Percentiles rank a stretch among this genome's conserved stretches.
Conservation (phyloP, 805 yeast genomes). For the Metschnikowia cerradonensis region DNA sequence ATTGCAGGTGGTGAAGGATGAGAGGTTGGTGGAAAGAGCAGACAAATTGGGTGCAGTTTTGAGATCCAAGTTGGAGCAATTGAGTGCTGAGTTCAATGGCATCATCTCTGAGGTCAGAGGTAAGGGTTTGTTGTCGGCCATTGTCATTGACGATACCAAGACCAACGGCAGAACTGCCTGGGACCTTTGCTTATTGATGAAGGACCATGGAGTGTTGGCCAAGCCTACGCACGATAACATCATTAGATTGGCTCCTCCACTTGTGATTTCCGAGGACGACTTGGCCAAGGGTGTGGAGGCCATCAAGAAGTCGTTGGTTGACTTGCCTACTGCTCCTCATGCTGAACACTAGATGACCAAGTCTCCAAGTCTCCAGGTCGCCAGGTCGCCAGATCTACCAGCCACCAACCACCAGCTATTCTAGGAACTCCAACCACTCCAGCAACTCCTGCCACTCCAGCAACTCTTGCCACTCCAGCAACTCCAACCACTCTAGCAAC, state of each 20-base stretch:
- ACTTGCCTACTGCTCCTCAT: conserved; percentile 52
- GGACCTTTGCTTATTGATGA: conserved; percentile 91
- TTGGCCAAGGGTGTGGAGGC: conserved; percentile 74
- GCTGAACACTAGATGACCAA: conserved; percentile 32
- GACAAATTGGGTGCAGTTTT: conserved; percentile 65
- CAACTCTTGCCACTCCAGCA: too few relatives aligned
- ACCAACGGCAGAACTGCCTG: conserved; percentile 91
- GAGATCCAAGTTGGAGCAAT: conserved; percentile 51
- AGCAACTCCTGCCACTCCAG: too few relatives aligned
- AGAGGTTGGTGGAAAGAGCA: conserved; percentile 78
- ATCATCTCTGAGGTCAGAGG: conserved; percentile 69
- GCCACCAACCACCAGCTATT: too few relatives aligned
- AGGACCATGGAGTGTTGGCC: conserved; percentile 83
- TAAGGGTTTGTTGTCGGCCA: conserved; percentile 81
- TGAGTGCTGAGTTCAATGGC: conserved; percentile 50
- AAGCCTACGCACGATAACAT: conserved; percentile 96
- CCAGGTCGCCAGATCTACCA: too few relatives aligned
- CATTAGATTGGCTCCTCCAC: conserved; percentile 93
- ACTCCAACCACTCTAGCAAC: neutral
- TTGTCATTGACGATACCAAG: conserved; percentile 81
- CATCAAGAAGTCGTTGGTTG: conserved; percentile 55
- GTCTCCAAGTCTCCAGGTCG: neutral
- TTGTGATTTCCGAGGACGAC: conserved; percentile 86
- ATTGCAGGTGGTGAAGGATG: conserved; percentile 82
- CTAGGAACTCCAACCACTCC: neutral